phyloP scores from a whole-genome alignment of 225 moss, liverwort and hornwort species.

The Climacium dendroides region DNA sequence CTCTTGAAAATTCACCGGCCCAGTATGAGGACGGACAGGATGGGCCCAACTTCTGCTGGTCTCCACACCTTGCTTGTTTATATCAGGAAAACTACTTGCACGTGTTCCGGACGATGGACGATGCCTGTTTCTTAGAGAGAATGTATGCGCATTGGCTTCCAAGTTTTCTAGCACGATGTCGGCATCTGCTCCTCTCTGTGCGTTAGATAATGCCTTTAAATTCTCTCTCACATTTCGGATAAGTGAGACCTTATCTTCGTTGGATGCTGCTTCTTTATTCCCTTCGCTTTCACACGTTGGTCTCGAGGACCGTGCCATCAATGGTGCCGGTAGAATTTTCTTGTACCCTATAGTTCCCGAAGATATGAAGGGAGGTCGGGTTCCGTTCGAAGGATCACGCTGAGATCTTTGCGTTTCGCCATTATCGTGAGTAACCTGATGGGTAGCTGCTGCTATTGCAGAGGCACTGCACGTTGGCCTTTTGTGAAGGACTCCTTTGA shows the following conservation, averaged over 20 bases:
- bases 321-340: conserved; percentile 8
- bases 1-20: neutral
- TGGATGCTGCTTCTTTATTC: neutral
- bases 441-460: neutral
- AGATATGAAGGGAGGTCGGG: conserved; percentile 40
- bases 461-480: neutral
- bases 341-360: conserved; percentile 40
- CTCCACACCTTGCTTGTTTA: neutral
- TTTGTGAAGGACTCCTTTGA: conserved; percentile 1
- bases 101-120: conserved; percentile 3
- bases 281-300: neutral
- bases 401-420: conserved; percentile 14
- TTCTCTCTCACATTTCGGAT: neutral
- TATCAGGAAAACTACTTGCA: neutral
- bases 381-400: conserved; percentile 2
- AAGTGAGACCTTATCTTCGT: conserved; percentile 5
- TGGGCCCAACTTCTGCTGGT: conserved; percentile 20
- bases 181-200: conserved; percentile 3
- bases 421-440: neutral
- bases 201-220: neutral
- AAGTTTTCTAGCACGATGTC: neutral
- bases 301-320: conserved; percentile 8
- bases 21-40: neutral
- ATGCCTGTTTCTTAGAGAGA: neutral
- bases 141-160: neutral